These are phyloP conservation scores for Teunomyces tritomae DNA, from an alignment of 805 yeast genomes.

Conservation along the genomic window DNA sequence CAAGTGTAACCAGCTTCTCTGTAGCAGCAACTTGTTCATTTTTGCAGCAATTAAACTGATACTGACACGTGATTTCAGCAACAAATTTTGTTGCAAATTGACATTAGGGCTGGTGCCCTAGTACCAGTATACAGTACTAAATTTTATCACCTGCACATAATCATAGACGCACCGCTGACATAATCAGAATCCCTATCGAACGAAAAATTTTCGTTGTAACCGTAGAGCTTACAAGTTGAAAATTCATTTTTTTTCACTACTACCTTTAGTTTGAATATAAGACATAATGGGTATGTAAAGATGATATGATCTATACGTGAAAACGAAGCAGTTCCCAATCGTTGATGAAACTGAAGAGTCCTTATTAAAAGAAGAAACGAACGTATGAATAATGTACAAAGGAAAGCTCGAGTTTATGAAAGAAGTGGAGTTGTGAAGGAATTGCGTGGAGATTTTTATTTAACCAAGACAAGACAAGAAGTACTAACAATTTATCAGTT, in stretches of 20 bases:
- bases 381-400: not conserved
- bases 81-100: not conserved
- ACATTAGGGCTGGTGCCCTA: not conserved
- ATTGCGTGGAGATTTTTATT: not conserved
- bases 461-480: not conserved
- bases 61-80: not conserved
- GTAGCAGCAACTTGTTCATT: no score
- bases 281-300: constrained; percentile 24
- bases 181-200: constrained; percentile 2
- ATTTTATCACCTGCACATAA: not conserved
- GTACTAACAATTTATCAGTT: constrained; percentile 54
- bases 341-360: not conserved
- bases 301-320: not conserved
- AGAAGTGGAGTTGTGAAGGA: not conserved
- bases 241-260: constrained; percentile 4
- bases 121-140: not conserved
- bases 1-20: no score
- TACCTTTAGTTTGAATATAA: constrained; percentile 6
- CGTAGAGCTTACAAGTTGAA: constrained; percentile 3
- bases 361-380: not conserved
- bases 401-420: not conserved
- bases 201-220: constrained; percentile 4
- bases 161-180: not conserved
- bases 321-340: not conserved
- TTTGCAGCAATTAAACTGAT: not conserved